These are phyloP conservation scores for Triticum monococcum DNA, from an alignment of 176 grass and related monocot genomes.

Conservation along the genomic window DNA sequence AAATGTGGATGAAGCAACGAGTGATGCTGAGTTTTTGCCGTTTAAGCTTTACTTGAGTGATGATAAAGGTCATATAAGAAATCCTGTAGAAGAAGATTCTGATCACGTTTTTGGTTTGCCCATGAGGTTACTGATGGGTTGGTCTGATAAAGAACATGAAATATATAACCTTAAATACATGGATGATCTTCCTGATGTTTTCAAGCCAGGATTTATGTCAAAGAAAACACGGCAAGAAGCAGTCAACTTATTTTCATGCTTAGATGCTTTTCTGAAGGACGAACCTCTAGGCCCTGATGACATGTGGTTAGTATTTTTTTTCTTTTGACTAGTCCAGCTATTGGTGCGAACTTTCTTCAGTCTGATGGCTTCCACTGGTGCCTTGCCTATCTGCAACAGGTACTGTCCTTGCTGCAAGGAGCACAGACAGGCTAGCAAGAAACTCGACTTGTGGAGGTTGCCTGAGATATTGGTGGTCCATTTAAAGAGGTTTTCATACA, in stretches of 20 bases:
- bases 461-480: constrained; percentile 96
- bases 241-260: constrained; percentile 88
- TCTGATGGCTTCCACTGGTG: constrained; percentile 14
- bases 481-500: constrained; percentile 97
- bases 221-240: constrained; percentile 93
- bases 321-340: constrained; percentile 4
- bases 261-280: constrained; percentile 93
- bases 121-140: constrained; percentile 74
- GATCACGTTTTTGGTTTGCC: constrained; percentile 22
- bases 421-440: constrained; percentile 96
- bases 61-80: constrained; percentile 61
- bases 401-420: constrained; percentile 97
- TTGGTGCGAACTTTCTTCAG: neutral
- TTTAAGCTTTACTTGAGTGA: constrained; percentile 75
- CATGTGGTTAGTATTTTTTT: constrained; percentile 82
- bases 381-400: constrained; percentile 37
- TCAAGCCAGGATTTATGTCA: constrained; percentile 78
- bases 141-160: constrained; percentile 72
- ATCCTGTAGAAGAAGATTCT: constrained; percentile 49
- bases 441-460: constrained; percentile 95
- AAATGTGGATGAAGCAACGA: constrained; percentile 41
- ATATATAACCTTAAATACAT: constrained; percentile 69
- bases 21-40: constrained; percentile 40
- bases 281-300: constrained; percentile 97
- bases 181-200: constrained; percentile 82